Evolutionary conservation across 495 filamentous ascomycete genomes (phyloP).

Genomic region (Penicillium dipodomyicola): DNA sequence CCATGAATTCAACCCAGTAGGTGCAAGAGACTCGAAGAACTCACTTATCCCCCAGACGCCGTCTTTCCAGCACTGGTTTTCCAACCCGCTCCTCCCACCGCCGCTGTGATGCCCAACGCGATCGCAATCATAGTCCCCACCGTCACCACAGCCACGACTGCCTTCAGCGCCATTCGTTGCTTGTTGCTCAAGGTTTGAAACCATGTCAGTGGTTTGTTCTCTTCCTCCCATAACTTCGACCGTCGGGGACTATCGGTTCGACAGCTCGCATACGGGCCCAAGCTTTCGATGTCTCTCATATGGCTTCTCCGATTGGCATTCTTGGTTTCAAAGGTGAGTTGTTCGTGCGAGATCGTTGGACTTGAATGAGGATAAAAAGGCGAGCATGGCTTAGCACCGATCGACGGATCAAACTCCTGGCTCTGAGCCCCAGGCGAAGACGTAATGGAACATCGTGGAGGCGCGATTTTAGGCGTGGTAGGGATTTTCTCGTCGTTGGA

Average conservation of each 20-base stretch:
- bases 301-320: constrained; percentile 20
- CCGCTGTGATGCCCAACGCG: constrained; percentile 60
- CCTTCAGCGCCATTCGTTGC: constrained; percentile 52
- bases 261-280: constrained; percentile 18
- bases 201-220: constrained; percentile 35
- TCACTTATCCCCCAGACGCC: constrained; percentile 19
- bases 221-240: constrained; percentile 44
- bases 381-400: constrained; percentile 52
- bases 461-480: constrained; percentile 14
- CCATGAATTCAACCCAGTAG: neutral
- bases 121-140: constrained; percentile 60
- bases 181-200: constrained; percentile 43
- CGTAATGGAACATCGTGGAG: constrained; percentile 19
- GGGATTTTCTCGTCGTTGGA: constrained; percentile 24
- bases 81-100: constrained; percentile 60
- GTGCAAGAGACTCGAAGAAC: neutral
- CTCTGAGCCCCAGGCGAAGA: constrained; percentile 22
- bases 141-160: constrained; percentile 53
- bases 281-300: constrained; percentile 33
- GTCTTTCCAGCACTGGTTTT: constrained; percentile 34
- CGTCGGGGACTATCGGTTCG: constrained; percentile 25
- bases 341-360: constrained; percentile 48
- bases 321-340: constrained; percentile 40
- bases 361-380: constrained; percentile 60
- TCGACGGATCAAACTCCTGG: constrained; percentile 42